Evolutionary conservation across 1,284 basidiomycete genomes (phyloP).

Genomic region (Cutaneotrichosporon spelunceum): DNA sequence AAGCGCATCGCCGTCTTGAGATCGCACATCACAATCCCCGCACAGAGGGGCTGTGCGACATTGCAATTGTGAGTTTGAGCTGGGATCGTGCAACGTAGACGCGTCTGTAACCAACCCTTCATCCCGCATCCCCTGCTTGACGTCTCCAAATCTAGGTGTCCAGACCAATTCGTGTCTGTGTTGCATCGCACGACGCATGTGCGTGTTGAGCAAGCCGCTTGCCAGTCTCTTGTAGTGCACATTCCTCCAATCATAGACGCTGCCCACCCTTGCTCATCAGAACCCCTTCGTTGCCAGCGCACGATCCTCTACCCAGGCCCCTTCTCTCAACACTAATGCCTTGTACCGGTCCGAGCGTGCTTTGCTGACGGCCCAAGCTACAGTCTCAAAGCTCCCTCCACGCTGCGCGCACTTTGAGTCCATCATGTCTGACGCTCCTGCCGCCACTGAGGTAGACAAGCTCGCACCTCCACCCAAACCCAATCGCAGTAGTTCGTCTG

Average conservation of each 20-base stretch:
- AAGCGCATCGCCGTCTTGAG: background rate
- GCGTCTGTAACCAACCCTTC: background rate
- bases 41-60: background rate
- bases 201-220: background rate
- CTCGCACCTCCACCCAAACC: conserved; percentile 17
- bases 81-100: background rate
- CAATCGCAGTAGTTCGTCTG: conserved; percentile 27
- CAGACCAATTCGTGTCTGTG: background rate
- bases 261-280: background rate
- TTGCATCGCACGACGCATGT: background rate
- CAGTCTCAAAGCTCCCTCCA: conserved; percentile 1
- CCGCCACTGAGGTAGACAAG: conserved; percentile 2
- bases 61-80: background rate
- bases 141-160: background rate
- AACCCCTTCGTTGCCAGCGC: background rate
- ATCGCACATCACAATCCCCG: background rate
- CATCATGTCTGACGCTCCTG: conserved; percentile 5
- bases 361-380: background rate
- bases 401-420: background rate
- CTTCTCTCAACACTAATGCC: background rate
- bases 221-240: background rate
- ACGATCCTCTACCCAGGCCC: background rate
- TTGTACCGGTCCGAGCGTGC: conserved; percentile 1
- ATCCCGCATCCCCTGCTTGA: background rate
- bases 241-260: conserved; percentile 2